Conservation (phyloP, 2,329 filamentous ascomycete genomes). For the Aspergillus luchuensis region DNA sequence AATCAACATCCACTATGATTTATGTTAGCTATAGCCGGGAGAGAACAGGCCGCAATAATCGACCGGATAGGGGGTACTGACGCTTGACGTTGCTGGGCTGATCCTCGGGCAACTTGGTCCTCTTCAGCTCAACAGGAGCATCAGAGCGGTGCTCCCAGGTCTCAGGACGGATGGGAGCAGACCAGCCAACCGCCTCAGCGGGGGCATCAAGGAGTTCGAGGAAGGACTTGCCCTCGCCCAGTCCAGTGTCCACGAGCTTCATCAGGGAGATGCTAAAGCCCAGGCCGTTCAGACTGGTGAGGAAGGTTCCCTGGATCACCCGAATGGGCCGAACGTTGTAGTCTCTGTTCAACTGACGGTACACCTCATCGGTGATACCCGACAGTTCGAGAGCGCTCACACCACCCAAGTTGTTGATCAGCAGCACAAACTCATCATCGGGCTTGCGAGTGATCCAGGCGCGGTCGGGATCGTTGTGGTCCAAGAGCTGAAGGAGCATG, state of each 20-base stretch:
- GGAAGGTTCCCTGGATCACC: constrained; percentile 67
- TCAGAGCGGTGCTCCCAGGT: constrained; percentile 58
- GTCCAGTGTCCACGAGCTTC: constrained; percentile 62
- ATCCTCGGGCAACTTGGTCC: constrained; percentile 45
- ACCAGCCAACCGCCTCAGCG: constrained; percentile 68
- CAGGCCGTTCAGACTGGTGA: constrained; percentile 71
- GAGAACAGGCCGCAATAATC: neutral
- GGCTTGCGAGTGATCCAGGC: constrained; percentile 61
- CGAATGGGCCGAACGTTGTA: constrained; percentile 64
- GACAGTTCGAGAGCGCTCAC: constrained; percentile 68
- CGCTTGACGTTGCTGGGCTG: constrained; percentile 56
- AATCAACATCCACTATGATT: constrained; percentile 50
- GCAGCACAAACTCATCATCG: constrained; percentile 62
- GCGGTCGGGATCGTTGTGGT: constrained; percentile 63
- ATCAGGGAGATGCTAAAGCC: constrained; percentile 71
- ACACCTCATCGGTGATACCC: constrained; percentile 68
- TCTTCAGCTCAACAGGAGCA: constrained; percentile 45
- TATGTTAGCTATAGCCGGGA: constrained; percentile 16
- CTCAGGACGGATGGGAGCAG: constrained; percentile 58
- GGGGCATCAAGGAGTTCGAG: constrained; percentile 69
- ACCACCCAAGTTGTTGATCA: constrained; percentile 71
- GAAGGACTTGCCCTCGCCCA: constrained; percentile 57
- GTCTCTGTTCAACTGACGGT: constrained; percentile 59
- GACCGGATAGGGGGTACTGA: constrained; percentile 33
- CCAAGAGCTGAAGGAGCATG: constrained; percentile 67